These are phyloP conservation scores for Trypanosoma platydactyli DNA, from an alignment of 208 protist genomes.

Conservation along the genomic window DNA sequence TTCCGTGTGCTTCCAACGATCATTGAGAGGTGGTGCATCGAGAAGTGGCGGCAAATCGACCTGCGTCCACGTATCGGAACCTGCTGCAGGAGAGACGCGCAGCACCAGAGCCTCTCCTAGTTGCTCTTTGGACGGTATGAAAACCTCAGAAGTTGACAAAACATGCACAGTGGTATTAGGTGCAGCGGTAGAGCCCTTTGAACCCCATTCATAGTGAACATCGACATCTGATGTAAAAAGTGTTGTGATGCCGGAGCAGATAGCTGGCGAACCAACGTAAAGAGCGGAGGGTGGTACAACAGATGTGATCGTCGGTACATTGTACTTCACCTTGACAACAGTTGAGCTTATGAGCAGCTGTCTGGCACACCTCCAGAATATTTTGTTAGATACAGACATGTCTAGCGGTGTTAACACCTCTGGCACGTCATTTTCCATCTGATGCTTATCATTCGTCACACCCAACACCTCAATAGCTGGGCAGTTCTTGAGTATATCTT, in stretches of 20 bases:
- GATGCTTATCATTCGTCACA: slow-evolving; percentile 17
- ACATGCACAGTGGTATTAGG: slow-evolving; percentile 21
- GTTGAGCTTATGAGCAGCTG: slow-evolving; percentile 49
- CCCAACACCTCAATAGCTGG: slow-evolving; percentile 53
- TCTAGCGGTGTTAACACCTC: slow-evolving; percentile 36
- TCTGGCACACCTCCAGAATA: slow-evolving; percentile 57
- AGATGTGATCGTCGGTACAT: slow-evolving; percentile 75
- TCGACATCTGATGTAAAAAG: slow-evolving; percentile 46
- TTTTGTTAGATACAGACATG: slow-evolving; percentile 44
- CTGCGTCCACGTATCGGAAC: slow-evolving; percentile 61
- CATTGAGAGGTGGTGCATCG: slow-evolving; percentile 39
- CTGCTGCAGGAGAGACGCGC: slow-evolving; percentile 47
- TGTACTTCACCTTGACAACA: slow-evolving; percentile 58
- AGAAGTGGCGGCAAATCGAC: slow-evolving; percentile 54
- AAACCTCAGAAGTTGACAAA: slow-evolving; percentile 46
- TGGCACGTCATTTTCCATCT: slow-evolving; percentile 13
- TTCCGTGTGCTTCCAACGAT: slow-evolving; percentile 63
- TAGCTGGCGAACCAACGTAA: slow-evolving; percentile 72
- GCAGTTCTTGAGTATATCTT: slow-evolving; percentile 54
- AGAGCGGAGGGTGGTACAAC: slow-evolving; percentile 50
- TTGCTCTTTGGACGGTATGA: slow-evolving; percentile 54
- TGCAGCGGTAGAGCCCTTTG: slow-evolving; percentile 8
- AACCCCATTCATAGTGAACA: slow-evolving; percentile 76
- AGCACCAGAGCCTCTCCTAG: slow-evolving; percentile 54
- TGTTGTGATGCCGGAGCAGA: slow-evolving; percentile 59